Conservation (phyloP, 2,329 filamentous ascomycete species). For the Fusarium lateritium region DNA sequence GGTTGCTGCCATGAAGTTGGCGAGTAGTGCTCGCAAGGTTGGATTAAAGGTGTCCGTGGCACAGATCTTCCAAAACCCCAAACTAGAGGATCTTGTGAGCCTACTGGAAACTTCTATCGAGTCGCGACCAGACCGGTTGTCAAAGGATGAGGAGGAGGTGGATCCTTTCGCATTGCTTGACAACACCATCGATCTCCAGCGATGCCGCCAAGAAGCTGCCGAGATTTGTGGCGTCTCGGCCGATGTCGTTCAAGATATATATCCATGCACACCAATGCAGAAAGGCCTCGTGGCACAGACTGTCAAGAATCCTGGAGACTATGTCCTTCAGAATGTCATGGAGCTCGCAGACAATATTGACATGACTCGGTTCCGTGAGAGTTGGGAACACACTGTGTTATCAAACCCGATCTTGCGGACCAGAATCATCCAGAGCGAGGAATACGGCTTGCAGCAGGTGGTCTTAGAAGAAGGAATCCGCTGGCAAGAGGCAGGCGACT, state of each 20-base stretch:
- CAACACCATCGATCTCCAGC: background rate
- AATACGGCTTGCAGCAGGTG: conserved; percentile 3
- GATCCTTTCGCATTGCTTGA: conserved; percentile 7
- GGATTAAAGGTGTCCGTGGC: conserved; percentile 51
- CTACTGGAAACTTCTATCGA: background rate
- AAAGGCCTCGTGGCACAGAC: conserved; percentile 8
- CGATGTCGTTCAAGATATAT: background rate
- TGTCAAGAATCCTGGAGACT: conserved; percentile 10
- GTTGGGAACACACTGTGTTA: background rate
- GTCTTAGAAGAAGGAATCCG: conserved; percentile 2
- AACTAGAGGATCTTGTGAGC: conserved; percentile 18
- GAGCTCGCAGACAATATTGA: conserved; percentile 1
- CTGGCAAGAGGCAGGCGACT: conserved; percentile 3
- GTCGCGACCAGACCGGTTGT: background rate
- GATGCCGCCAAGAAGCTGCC: conserved; percentile 3
- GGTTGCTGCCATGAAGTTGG: conserved; percentile 64
- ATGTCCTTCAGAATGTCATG: conserved; percentile 10
- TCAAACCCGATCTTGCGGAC: conserved; percentile 9
- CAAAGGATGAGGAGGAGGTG: background rate
- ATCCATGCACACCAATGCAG: background rate
- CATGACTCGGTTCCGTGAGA: background rate
- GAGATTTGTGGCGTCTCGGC: background rate
- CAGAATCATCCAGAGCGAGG: conserved; percentile 12
- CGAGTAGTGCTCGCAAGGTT: conserved; percentile 57
- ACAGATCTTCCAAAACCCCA: conserved; percentile 56